Evolutionary conservation across 768 basidiomycete species (phyloP).

Genomic region (Podaxis carcinomalis): DNA sequence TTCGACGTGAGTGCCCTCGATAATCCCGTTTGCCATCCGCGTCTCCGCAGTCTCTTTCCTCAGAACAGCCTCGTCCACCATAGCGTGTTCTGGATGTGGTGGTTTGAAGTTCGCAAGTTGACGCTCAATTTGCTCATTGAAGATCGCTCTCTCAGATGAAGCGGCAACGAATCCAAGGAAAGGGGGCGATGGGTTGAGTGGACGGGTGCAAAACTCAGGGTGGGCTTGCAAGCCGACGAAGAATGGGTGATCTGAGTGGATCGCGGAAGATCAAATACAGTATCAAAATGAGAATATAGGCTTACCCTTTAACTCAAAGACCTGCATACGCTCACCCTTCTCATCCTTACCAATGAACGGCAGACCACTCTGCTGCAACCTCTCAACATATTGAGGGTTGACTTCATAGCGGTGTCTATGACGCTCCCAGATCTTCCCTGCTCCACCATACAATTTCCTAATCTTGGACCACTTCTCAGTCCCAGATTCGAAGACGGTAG

Average conservation of each 20-base stretch:
- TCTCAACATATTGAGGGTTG: slow-evolving; percentile 81
- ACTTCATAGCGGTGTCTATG: slow-evolving; percentile 96
- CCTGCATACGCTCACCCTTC: slow-evolving; percentile 95
- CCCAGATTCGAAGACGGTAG: slow-evolving; percentile 79
- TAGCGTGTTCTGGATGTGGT: slow-evolving; percentile 71
- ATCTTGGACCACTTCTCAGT: slow-evolving; percentile 69
- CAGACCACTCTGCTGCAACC: slow-evolving; percentile 62
- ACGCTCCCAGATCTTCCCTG: slow-evolving; percentile 86
- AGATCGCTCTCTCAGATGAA: slow-evolving; percentile 42
- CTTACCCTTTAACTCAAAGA: slow-evolving; percentile 80
- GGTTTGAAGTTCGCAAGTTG: slow-evolving; percentile 63
- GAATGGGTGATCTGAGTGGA: slow-evolving; percentile 77
- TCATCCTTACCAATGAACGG: slow-evolving; percentile 85
- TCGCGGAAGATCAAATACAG: not conserved
- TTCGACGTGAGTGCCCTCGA: not conserved
- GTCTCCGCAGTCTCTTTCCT: slow-evolving; percentile 25
- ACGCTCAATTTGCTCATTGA: slow-evolving; percentile 68
- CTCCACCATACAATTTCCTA: slow-evolving; percentile 80
- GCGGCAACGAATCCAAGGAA: slow-evolving; percentile 97
- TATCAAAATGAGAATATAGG: slow-evolving; percentile 13
- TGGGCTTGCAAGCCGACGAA: slow-evolving; percentile 95
- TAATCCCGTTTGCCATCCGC: slow-evolving; percentile 1
- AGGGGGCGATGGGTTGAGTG: slow-evolving; percentile 93
- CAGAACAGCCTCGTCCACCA: slow-evolving; percentile 65
- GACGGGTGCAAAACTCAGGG: slow-evolving; percentile 97